Percentiles rank a stretch among this genome's conserved stretches.
phyloP scores from a whole-genome alignment of 2,329 filamentous ascomycete species.

The Apiospora hydei region DNA sequence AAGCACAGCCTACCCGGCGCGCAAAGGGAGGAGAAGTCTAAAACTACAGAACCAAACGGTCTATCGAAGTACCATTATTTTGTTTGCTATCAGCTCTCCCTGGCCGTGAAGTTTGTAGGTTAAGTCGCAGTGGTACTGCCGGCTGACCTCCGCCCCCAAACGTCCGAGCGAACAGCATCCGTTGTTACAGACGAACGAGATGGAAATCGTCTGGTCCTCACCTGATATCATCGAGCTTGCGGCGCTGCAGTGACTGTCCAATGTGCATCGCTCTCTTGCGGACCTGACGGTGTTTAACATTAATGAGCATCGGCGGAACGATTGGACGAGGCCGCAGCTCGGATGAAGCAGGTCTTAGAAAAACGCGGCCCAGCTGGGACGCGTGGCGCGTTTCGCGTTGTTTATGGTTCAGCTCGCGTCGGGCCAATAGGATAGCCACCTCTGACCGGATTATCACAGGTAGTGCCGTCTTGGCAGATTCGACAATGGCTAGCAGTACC shows the following conservation, averaged over 20 bases:
- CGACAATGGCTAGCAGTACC: not conserved
- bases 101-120: not conserved
- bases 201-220: slow-evolving; percentile 12
- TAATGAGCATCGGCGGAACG: slow-evolving; percentile 17
- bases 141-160: not conserved
- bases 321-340: slow-evolving; percentile 19
- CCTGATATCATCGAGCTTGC: not conserved
- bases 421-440: slow-evolving; percentile 15
- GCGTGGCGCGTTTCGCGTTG: slow-evolving; percentile 23
- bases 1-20: not conserved
- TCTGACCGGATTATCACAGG: not conserved
- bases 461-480: slow-evolving; percentile 14
- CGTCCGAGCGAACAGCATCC: slow-evolving; percentile 20
- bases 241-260: not conserved
- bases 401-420: slow-evolving; percentile 23
- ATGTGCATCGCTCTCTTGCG: not conserved
- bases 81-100: not conserved
- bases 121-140: not conserved
- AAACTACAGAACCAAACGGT: not conserved
- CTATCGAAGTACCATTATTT: too few species aligned
- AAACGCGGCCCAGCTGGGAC: slow-evolving; percentile 15
- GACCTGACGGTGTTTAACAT: slow-evolving; percentile 15
- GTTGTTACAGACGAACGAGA: slow-evolving; percentile 12
- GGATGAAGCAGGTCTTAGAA: slow-evolving; percentile 19
- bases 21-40: not conserved